Base-by-base conservation (phyloP, 2,329 filamentous ascomycete species). In the Nigrograna mackinnonii region DNA sequence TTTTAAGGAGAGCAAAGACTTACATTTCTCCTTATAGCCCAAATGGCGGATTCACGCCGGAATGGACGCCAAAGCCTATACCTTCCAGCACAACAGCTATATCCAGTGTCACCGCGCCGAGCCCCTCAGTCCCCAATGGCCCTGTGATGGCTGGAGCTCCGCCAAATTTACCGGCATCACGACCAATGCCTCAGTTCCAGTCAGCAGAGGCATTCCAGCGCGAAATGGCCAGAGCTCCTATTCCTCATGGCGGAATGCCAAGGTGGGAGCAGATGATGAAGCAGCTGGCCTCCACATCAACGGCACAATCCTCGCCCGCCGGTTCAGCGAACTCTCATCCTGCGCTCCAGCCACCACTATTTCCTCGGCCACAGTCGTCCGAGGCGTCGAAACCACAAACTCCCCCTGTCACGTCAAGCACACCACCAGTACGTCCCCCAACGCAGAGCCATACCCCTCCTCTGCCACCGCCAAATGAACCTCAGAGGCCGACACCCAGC, bases 11-110 rank as follows among this genome's bases (percentile, higher is more conserved):
- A 57, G 67, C 68, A 49, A 70, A 71, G 57, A 67, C 67, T 57
- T 75, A 76, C 60, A 66, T 71, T 40, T 75, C 72, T 48, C 73
- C 73, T 44, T 76, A 75, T 55, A 64, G 69, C 50, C 63, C 64
- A 38, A 66, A 66, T 46, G 68, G 68, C 44, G 69, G 69, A 30
- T 73, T 72, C 43, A 57, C 68, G 19, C 50, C 66, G 12, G 64
- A 68, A 40, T 75, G 69, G 58, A 64, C 62, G 54, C 66, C 69
- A 6, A 55, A 59, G 39, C 49, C 49, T 13, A 37, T 51, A 9
- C 35, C 22, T 11, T 20, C 22, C 22, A 36, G 35, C 34, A 26
- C 45, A 26, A 39, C 30, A 38, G 40, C 47, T 17, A 31, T 47
- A 31, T 39, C 50, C 32, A 53, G 33, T 34, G 32, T 44, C 11